phyloP scores from a whole-genome alignment of 2,329 filamentous ascomycete genomes.

The Talaromyces verruculosus region DNA sequence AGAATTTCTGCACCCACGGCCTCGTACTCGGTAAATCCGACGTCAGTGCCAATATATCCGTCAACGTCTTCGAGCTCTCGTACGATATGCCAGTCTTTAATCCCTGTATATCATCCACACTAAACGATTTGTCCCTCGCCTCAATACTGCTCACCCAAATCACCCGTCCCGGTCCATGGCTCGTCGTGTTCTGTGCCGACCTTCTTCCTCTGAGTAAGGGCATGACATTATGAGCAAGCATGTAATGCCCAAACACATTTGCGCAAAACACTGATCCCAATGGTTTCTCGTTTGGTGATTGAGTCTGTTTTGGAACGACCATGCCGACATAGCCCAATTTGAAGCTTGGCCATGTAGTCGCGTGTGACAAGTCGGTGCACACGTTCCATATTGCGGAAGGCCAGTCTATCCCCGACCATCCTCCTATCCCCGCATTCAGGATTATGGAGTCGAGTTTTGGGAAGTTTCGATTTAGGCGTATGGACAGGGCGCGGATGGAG shows the following conservation, averaged over 20 bases:
- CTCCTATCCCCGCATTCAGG: conserved; percentile 85
- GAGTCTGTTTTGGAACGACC: conserved; percentile 55
- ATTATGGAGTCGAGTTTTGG: conserved; percentile 76
- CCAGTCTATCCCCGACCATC: conserved; percentile 80
- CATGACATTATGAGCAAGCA: conserved; percentile 77
- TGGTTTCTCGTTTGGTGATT: conserved; percentile 51
- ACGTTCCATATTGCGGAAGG: conserved; percentile 55
- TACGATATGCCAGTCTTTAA: conserved; percentile 66
- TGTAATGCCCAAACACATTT: conserved; percentile 93
- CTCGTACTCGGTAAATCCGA: conserved; percentile 64
- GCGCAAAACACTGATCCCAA: conserved; percentile 84
- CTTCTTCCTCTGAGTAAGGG: conserved; percentile 65
- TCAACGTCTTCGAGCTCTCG: conserved; percentile 83
- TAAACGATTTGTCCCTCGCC: conserved; percentile 58
- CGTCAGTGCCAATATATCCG: conserved; percentile 78
- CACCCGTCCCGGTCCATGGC: conserved; percentile 58
- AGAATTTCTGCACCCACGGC: conserved; percentile 59
- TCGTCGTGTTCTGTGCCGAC: conserved; percentile 31
- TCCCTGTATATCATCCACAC: conserved; percentile 73
- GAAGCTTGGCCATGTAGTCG: conserved; percentile 73
- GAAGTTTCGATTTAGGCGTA: conserved; percentile 51
- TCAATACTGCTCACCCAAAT: conserved; percentile 89
- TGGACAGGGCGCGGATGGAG: conserved; percentile 56
- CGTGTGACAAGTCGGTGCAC: conserved; percentile 64
- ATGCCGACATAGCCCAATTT: conserved; percentile 65